phyloP scores from a whole-genome alignment of 441 rosid species.

The Adansonia grandidieri region DNA sequence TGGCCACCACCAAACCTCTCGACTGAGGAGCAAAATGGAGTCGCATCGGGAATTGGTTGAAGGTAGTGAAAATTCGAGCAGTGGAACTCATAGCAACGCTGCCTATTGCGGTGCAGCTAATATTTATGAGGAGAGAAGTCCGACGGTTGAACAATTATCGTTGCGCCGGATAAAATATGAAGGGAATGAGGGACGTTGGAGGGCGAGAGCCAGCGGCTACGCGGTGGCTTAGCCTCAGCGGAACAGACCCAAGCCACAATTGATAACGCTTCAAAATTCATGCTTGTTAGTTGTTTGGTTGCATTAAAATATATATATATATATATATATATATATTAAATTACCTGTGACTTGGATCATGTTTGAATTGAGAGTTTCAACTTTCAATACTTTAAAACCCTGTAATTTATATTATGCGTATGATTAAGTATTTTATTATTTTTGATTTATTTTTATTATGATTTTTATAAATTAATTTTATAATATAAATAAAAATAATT shows the following conservation, averaged over 20 bases:
- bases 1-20: constrained; percentile 31
- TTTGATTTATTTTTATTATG: too few species aligned
- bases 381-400: too few species aligned
- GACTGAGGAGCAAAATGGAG: constrained; percentile 27
- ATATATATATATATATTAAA: too few species aligned
- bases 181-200: background rate
- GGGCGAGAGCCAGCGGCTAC: constrained; percentile 16
- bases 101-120: constrained; percentile 39
- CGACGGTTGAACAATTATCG: constrained; percentile 12
- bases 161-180: constrained; percentile 16
- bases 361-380: too few species aligned
- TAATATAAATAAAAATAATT: too few species aligned
- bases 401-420: too few species aligned
- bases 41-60: constrained; percentile 26
- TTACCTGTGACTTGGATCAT: too few species aligned
- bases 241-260: background rate
- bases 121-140: background rate
- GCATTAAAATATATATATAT: too few species aligned
- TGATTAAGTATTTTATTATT: too few species aligned
- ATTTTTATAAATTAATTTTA: too few species aligned
- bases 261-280: background rate
- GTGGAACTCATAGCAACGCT: constrained; percentile 52
- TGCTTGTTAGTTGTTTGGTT: too few species aligned
- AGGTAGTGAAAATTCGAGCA: constrained; percentile 44
- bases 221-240: constrained; percentile 10